Evolutionary conservation across 1,139 yeast genomes (phyloP), one percentile per base, ranked within the genome.

Genomic region (Hyphopichia khmerensis): DNA sequence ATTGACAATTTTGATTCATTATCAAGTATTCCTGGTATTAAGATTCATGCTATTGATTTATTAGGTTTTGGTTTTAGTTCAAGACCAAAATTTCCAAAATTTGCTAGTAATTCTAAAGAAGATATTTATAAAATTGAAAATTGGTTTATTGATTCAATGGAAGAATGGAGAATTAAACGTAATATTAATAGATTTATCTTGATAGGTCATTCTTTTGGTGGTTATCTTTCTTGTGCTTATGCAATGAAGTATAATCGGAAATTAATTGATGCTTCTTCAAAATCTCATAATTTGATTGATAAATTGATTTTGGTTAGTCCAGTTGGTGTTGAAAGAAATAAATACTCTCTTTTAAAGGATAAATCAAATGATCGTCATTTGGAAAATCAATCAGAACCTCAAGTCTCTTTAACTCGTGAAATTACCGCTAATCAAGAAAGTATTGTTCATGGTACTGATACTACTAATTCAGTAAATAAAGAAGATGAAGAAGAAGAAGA

Each of bases 181-280:
- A 69, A 73, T 0, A 63, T 87, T 34, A 68, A 74, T 4, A 77
- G 77, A 48, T 83, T 93, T 53, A 81, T 87, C 24, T 62, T 93
- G 19, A 75, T 93, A 46, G 97, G 96, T 1, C 99, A 93, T 63
- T 90, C 98, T 0, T 80, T 90, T 55, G 99, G 99, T 16, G 98
- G 96, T 0, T 90, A 90, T 55, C 65, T 93, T 45, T 83, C 95
- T 19, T 77, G 86, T 47, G 82, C 87, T 10, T 93, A 93, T 60
- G 83, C 93, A 7, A 53, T 83, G 53, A 83, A 82, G 51, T 84
- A 88, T 58, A 70, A 72, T 51, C 61, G 59, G 35, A 49, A 55
- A 21, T 43, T 65, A 32, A 49, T 59, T 17, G 65, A 67, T 42
- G 62, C 67, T 2, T 49, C 53, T 4, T 13, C 37, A 10, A 30